phyloP scores from a whole-genome alignment of 1,284 basidiomycete genomes.

The Bondarzewia mesenterica region DNA sequence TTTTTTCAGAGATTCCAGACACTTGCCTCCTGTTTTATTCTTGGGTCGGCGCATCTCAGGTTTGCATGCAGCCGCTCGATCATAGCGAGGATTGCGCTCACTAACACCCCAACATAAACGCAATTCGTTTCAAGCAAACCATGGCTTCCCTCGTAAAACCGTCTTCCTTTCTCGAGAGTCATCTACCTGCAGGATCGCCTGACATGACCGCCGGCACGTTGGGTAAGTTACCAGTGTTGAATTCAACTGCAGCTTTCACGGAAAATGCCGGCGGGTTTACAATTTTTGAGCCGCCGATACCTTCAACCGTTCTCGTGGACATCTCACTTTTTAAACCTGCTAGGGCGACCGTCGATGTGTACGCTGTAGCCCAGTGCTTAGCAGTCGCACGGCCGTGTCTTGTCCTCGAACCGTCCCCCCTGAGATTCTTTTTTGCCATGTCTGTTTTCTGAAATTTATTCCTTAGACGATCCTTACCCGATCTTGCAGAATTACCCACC shows the following conservation, averaged over 20 bases:
- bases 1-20: no score
- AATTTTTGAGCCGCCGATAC: background rate
- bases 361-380: constrained; percentile 4
- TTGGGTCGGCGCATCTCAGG: no score
- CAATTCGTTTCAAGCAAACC: background rate
- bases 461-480: constrained; percentile 6
- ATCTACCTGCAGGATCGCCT: background rate
- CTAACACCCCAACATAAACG: background rate
- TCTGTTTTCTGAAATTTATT: constrained; percentile 8
- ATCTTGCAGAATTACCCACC: no score
- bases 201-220: background rate
- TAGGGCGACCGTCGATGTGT: constrained; percentile 1
- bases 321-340: background rate
- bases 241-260: background rate
- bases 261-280: constrained; percentile 2
- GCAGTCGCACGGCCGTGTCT: constrained; percentile 3
- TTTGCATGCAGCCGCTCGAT: no score
- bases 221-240: background rate
- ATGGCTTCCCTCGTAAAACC: background rate
- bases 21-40: no score
- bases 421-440: constrained; percentile 9
- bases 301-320: background rate
- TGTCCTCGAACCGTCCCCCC: constrained; percentile 3
- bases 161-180: background rate
- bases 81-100: no score